These are phyloP conservation scores for Vitis rotundifolia DNA, from an alignment of 164 flowering plant species.

Conservation along the genomic window DNA sequence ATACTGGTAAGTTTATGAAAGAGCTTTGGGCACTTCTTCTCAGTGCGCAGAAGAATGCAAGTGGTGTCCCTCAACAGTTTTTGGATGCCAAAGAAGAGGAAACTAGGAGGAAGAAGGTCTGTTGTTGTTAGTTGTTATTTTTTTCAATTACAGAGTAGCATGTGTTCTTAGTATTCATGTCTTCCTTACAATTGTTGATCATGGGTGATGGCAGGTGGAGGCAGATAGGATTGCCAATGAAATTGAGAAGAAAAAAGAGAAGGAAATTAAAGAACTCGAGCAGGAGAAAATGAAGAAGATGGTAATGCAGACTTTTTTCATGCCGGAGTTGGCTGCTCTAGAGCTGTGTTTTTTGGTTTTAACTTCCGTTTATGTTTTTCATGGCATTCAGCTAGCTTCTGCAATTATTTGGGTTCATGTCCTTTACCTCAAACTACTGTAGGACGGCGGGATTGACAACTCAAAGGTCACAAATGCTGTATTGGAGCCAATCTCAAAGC, in stretches of 20 bases:
- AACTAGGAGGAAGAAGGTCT: slow-evolving; percentile 74
- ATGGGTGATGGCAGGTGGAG: slow-evolving; percentile 56
- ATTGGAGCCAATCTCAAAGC: slow-evolving; percentile 36
- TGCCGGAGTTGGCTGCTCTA: slow-evolving; percentile 37
- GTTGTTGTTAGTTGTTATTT: neutral
- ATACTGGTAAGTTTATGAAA: slow-evolving; percentile 96
- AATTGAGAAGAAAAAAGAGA: slow-evolving; percentile 72
- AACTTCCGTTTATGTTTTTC: slow-evolving; percentile 62
- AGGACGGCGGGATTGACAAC: slow-evolving; percentile 60
- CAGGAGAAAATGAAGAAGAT: slow-evolving; percentile 53
- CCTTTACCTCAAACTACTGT: slow-evolving; percentile 99
- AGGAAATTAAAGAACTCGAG: slow-evolving; percentile 40
- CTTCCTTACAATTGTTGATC: neutral
- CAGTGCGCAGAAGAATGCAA: slow-evolving; percentile 86
- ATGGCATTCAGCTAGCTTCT: slow-evolving; percentile 96
- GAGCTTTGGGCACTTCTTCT: slow-evolving; percentile 91
- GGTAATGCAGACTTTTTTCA: slow-evolving; percentile 56
- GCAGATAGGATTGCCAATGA: slow-evolving; percentile 68
- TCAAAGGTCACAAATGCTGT: slow-evolving; percentile 32
- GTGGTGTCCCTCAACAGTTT: slow-evolving; percentile 95
- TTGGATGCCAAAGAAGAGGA: slow-evolving; percentile 96
- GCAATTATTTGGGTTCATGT: slow-evolving; percentile 99
- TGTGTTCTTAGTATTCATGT: neutral
- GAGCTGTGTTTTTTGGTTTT: slow-evolving; percentile 42
- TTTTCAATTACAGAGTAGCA: neutral